Percentiles rank a stretch among this genome's conserved stretches.
These are phyloP conservation scores for Garcia nutans DNA, from an alignment of 345 rosid genomes.

Conservation along the genomic window DNA sequence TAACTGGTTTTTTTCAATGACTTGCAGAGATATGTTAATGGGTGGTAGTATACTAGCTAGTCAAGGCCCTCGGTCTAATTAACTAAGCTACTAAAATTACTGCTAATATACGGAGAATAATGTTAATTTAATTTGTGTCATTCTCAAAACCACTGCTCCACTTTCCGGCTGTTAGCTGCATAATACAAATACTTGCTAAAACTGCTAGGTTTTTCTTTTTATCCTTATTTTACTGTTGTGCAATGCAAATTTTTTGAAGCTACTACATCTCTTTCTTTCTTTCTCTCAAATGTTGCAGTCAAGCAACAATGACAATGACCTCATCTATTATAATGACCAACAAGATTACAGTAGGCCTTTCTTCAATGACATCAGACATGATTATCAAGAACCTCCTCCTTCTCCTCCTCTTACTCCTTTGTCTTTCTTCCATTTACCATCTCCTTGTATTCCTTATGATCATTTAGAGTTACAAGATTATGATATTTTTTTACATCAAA, in stretches of 20 bases:
- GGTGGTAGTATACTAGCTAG: background rate
- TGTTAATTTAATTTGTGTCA: conserved; percentile 2
- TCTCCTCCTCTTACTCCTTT: conserved; percentile 13
- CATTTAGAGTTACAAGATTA: conserved; percentile 26
- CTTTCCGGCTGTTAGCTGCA: background rate
- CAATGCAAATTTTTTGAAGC: background rate
- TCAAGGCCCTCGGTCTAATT: too few relatives aligned
- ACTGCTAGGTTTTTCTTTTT: background rate
- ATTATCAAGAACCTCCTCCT: conserved; percentile 26
- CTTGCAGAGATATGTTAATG: conserved; percentile 23
- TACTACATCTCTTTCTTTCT: background rate
- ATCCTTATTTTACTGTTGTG: too few relatives aligned
- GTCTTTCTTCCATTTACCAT: conserved; percentile 43
- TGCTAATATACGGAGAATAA: too few relatives aligned
- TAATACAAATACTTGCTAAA: background rate
- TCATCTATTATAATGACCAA: conserved; percentile 37
- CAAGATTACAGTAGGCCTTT: conserved; percentile 30
- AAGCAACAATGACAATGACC: conserved; percentile 33
- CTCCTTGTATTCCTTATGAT: conserved; percentile 46
- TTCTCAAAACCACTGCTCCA: conserved; percentile 17
- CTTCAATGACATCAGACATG: conserved; percentile 33
- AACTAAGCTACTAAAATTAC: too few relatives aligned
- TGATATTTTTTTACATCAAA: conserved; percentile 29
- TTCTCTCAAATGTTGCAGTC: conserved; percentile 41
- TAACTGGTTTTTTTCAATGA: conserved; percentile 6